Evolutionary conservation across 1,139 yeast genomes (phyloP).

Genomic region (Pneumocystis wakefieldiae): DNA sequence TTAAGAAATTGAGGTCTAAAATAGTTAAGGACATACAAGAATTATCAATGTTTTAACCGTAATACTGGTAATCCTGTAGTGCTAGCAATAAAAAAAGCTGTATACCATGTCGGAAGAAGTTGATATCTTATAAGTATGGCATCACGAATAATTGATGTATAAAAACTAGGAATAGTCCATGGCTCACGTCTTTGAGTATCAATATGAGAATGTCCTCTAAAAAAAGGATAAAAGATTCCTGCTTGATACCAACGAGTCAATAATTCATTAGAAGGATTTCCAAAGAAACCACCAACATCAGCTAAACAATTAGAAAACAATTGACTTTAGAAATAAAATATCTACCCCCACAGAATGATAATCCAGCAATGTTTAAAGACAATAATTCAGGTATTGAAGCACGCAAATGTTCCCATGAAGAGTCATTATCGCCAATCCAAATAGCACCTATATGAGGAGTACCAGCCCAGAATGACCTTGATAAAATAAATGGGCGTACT

Average conservation of each 20-base stretch:
- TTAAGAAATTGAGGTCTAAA: constrained; percentile 51
- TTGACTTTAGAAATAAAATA: background rate
- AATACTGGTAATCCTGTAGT: constrained; percentile 53
- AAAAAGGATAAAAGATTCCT: constrained; percentile 91
- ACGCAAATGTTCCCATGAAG: constrained; percentile 76
- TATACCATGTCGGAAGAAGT: constrained; percentile 65
- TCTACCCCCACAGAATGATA: constrained; percentile 64
- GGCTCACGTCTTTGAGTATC: constrained; percentile 90
- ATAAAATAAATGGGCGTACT: constrained; percentile 73
- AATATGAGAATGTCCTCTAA: constrained; percentile 91
- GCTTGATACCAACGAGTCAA: constrained; percentile 89
- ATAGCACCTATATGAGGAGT: constrained; percentile 82
- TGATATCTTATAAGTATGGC: constrained; percentile 61
- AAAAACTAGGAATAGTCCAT: constrained; percentile 67
- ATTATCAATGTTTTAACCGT: constrained; percentile 10
- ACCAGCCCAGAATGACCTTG: constrained; percentile 79
- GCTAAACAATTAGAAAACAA: constrained; percentile 26
- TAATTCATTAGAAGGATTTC: constrained; percentile 68
- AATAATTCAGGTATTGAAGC: constrained; percentile 77
- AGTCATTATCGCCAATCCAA: constrained; percentile 97
- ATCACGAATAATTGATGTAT: constrained; percentile 49
- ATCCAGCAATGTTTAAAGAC: constrained; percentile 67
- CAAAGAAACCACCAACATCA: constrained; percentile 94
- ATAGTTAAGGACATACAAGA: background rate
- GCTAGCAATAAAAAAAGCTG: constrained; percentile 57